Conservation (phyloP, 106 monocot species). For the Platanthera zijinensis region DNA sequence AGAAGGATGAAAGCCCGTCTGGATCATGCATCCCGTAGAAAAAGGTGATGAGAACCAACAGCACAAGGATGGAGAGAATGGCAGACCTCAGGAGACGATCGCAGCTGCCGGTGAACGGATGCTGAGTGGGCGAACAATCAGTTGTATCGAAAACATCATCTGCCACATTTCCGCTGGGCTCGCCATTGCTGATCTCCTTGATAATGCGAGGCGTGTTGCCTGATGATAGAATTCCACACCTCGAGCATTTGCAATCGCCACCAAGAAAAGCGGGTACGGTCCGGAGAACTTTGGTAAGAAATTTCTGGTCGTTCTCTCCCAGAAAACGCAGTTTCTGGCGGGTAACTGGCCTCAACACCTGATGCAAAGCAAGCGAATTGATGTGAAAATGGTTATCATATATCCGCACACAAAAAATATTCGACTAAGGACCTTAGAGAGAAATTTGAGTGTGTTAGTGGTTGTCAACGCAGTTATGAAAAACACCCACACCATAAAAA, state of each 20-base stretch:
- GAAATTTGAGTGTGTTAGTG: no score
- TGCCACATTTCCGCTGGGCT: background rate
- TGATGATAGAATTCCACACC: slow-evolving; percentile 25
- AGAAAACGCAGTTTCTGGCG: slow-evolving; percentile 47
- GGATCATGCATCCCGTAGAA: slow-evolving; percentile 39
- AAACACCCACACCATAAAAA: no score
- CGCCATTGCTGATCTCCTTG: slow-evolving; percentile 9
- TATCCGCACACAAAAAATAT: no score
- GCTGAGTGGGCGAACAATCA: slow-evolving; percentile 10
- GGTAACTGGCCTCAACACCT: slow-evolving; percentile 59
- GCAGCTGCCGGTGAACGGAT: slow-evolving; percentile 9
- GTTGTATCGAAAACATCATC: slow-evolving; percentile 5
- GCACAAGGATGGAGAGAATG: slow-evolving; percentile 37
- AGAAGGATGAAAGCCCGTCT: slow-evolving; percentile 3
- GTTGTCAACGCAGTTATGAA: no score
- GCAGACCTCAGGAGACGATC: slow-evolving; percentile 40
- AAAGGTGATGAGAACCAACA: slow-evolving; percentile 47
- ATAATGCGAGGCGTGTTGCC: background rate
- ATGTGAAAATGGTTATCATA: no score
- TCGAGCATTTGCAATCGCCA: slow-evolving; percentile 47
- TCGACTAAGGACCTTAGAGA: no score
- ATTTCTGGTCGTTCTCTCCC: slow-evolving; percentile 39
- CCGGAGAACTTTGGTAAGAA: slow-evolving; percentile 40
- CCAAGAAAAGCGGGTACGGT: slow-evolving; percentile 47
- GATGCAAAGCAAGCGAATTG: background rate